Evolutionary conservation across 2,329 filamentous ascomycete species (phyloP).

Genomic region (Phialophora verrucosa): DNA sequence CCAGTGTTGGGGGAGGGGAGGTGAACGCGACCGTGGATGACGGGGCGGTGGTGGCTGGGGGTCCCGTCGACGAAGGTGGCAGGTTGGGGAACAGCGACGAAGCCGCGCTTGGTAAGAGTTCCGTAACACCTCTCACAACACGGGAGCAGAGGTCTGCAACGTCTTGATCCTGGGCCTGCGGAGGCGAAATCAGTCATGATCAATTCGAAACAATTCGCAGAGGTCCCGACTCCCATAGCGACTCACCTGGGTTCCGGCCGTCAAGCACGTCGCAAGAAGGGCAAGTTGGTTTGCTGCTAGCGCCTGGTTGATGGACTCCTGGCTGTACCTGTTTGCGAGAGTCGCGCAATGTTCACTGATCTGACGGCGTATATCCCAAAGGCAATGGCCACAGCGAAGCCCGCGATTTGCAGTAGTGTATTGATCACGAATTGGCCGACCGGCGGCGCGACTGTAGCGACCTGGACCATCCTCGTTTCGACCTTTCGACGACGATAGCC

Average conservation of each 20-base stretch:
- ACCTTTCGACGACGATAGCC: neutral
- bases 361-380: neutral
- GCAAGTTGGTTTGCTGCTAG: neutral
- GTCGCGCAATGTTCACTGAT: neutral
- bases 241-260: neutral
- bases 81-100: neutral
- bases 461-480: neutral
- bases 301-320: neutral
- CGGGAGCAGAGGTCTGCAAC: neutral
- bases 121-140: neutral
- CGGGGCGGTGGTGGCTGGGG: too few species aligned
- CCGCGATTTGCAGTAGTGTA: neutral
- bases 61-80: neutral
- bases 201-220: too few species aligned
- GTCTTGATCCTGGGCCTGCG: neutral
- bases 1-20: too few species aligned
- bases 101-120: neutral
- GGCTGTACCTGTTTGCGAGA: neutral
- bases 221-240: too few species aligned
- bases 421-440: neutral
- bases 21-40: too few species aligned
- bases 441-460: neutral
- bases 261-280: neutral
- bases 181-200: neutral
- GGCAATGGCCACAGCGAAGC: neutral